A percentile compares a stretch with the other conserved stretches of the same genome.
These are phyloP conservation scores for Ogataea zsoltii DNA, from an alignment of 805 yeast genomes.

Conservation along the genomic window DNA sequence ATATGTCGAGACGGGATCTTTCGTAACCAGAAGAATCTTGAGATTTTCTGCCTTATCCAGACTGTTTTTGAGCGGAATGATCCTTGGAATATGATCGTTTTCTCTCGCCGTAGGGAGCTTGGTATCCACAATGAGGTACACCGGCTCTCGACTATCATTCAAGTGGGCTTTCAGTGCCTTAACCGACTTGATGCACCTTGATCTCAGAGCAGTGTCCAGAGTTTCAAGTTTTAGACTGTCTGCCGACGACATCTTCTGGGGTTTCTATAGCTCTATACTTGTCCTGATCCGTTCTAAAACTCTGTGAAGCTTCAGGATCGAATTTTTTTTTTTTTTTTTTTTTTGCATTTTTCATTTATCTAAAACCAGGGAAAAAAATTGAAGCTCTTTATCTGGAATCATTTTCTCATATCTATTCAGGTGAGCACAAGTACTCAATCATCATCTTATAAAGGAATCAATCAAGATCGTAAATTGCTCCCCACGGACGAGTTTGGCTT, in stretches of 20 bases:
- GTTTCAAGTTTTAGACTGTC: constrained; percentile 6
- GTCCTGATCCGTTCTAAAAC: no score
- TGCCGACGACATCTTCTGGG: background rate
- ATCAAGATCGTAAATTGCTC: no score
- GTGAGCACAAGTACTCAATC: no score
- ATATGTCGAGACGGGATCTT: constrained; percentile 67
- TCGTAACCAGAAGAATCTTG: constrained; percentile 63
- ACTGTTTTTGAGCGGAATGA: constrained; percentile 57
- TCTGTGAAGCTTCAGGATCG: no score
- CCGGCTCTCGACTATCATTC: constrained; percentile 30
- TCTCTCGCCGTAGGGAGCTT: constrained; percentile 42
- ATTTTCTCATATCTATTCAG: no score
- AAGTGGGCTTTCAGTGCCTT: constrained; percentile 36
- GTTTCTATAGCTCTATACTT: no score
- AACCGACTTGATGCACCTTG: constrained; percentile 27
- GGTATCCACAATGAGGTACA: constrained; percentile 50
- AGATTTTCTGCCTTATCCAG: constrained; percentile 50
- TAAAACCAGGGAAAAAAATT: no score
- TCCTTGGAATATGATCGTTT: constrained; percentile 55
- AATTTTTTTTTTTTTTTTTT: constrained; percentile 4
- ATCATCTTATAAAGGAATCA: no score
- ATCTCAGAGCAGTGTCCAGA: constrained; percentile 15
- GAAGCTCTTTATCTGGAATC: no score
- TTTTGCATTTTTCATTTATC: no score
- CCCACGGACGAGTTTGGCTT: no score